Conservation (phyloP, 2,329 filamentous ascomycete genomes). For the Trichoderma simmonsii region DNA sequence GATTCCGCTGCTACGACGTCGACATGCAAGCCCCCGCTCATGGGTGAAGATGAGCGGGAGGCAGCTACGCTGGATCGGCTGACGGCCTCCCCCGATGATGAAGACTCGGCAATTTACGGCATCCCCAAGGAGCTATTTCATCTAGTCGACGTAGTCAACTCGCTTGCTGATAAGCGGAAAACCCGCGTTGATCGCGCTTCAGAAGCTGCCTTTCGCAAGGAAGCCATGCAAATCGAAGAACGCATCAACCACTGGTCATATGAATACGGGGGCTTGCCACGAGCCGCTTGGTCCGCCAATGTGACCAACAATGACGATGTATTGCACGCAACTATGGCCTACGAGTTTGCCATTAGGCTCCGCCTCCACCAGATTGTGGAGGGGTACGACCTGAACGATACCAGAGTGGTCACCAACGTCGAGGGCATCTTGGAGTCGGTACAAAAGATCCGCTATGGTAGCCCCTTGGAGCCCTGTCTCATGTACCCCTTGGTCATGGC, state of each 20-base stretch:
- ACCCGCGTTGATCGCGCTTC: constrained; percentile 31
- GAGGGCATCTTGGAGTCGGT: constrained; percentile 35
- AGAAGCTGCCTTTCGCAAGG: constrained; percentile 30
- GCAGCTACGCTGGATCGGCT: constrained; percentile 29
- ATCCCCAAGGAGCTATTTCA: constrained; percentile 37
- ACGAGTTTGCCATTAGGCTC: constrained; percentile 41
- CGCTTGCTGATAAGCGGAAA: constrained; percentile 32
- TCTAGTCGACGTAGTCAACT: constrained; percentile 34
- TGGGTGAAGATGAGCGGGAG: constrained; percentile 32
- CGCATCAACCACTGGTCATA: constrained; percentile 38
- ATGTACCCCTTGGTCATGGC: constrained; percentile 43
- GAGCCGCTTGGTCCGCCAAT: constrained; percentile 25
- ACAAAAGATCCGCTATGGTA: constrained; percentile 41
- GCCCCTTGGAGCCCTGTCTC: constrained; percentile 39
- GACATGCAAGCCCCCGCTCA: constrained; percentile 34
- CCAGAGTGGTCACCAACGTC: constrained; percentile 34
- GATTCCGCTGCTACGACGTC: constrained; percentile 35
- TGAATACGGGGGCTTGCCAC: constrained; percentile 29
- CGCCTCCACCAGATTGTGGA: constrained; percentile 43
- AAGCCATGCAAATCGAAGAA: constrained; percentile 32
- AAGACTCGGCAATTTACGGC: constrained; percentile 35
- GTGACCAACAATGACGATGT: constrained; percentile 29
- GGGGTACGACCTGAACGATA: constrained; percentile 37
- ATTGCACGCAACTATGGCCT: constrained; percentile 36
- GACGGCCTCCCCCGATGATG: constrained; percentile 28